Evolutionary conservation across 2,329 filamentous ascomycete species (phyloP).

Genomic region (Fusarium nygamai): DNA sequence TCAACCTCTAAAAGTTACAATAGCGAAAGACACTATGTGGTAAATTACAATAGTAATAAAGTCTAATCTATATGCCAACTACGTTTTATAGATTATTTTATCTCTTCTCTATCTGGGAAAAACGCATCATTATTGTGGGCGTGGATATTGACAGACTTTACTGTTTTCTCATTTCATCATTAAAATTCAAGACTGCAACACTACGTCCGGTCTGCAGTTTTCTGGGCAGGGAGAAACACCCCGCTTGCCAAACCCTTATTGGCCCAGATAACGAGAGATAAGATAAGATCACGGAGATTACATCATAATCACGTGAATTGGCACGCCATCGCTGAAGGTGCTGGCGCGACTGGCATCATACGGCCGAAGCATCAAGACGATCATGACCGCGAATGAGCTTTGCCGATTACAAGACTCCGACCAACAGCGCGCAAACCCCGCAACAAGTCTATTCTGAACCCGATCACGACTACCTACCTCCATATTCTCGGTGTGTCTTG

Average conservation of each 20-base stretch:
- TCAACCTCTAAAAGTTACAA: neutral
- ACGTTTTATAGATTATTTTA: fast-evolving
- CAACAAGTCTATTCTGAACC: fast-evolving
- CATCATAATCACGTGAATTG: neutral
- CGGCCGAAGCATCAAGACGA: neutral
- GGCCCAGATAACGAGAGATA: fast-evolving
- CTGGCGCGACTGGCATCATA: neutral
- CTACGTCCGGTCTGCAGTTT: fast-evolving
- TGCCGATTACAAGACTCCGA: no score
- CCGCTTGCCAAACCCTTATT: fast-evolving
- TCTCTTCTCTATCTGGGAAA: fast-evolving
- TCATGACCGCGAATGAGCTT: no score
- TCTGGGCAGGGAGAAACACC: no score
- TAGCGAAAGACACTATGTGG: fast-evolving
- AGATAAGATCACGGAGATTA: fast-evolving
- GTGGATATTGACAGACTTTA: neutral
- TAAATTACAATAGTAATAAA: neutral
- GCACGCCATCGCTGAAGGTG: neutral
- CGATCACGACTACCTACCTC: no score
- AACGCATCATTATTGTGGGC: fast-evolving
- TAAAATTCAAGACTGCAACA: fast-evolving
- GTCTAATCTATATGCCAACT: fast-evolving
- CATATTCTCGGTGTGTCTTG: fast-evolving
- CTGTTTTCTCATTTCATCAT: fast-evolving
- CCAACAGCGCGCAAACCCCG: fast-evolving